Conservation (phyloP, 306 rosid species). For the Nissolia schottii region DNA sequence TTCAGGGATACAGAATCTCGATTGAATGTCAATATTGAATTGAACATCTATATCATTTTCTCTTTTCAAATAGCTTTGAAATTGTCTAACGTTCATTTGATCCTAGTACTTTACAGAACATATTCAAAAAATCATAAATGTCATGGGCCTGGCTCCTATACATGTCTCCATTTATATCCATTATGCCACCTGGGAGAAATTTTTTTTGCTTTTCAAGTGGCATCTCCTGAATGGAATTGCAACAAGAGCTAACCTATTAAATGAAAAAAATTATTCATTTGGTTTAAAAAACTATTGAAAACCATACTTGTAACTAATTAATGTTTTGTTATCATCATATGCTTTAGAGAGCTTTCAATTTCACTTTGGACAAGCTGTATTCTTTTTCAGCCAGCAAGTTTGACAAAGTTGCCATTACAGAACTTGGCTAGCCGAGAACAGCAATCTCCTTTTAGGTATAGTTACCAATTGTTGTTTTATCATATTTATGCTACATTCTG, state of each 20-base stretch:
- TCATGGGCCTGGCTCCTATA: too few species aligned
- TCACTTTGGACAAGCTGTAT: conserved; percentile 1
- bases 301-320: not conserved
- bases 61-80: not conserved
- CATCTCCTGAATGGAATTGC: not conserved
- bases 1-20: not conserved
- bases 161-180: not conserved
- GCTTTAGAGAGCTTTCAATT: not conserved
- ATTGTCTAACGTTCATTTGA: not conserved
- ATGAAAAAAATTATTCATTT: too few species aligned
- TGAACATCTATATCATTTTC: not conserved
- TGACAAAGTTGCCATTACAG: not conserved
- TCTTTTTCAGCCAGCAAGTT: not conserved
- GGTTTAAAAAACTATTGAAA: not conserved
- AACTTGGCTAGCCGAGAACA: not conserved
- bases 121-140: not conserved
- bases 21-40: not conserved
- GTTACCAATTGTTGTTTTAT: not conserved
- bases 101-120: too few species aligned
- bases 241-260: not conserved
- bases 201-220: not conserved
- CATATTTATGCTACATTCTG: not conserved
- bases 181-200: not conserved
- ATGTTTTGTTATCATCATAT: not conserved
- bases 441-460: not conserved